Conservation (phyloP, 176 grass and related monocot species). For the Aegilops sharonensis region DNA sequence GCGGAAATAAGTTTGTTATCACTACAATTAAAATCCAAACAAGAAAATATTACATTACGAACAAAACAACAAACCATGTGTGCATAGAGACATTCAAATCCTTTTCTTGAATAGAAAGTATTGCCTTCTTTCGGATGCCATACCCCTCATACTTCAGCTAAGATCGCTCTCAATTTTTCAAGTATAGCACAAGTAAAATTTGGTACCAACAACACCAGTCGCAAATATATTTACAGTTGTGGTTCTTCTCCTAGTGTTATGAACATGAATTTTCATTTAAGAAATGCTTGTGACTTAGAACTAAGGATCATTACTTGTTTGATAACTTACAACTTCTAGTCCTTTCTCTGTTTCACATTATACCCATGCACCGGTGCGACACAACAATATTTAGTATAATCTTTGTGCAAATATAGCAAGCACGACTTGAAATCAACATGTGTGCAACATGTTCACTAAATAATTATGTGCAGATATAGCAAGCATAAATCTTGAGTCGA, state of each 20-base stretch:
- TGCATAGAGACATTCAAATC: not conserved
- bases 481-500: constrained; percentile 1
- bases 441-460: not conserved
- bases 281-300: not conserved
- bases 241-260: not conserved
- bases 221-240: not conserved
- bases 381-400: not conserved
- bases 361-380: not conserved
- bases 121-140: not conserved
- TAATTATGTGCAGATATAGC: not conserved
- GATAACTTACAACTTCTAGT: not conserved
- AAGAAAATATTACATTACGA: not conserved
- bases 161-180: not conserved
- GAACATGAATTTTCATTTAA: not conserved
- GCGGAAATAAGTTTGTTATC: not conserved
- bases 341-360: not conserved
- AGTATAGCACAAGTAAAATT: not conserved
- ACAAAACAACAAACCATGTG: not conserved
- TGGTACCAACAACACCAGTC: not conserved
- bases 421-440: not conserved
- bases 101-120: not conserved
- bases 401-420: not conserved
- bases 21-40: not conserved
- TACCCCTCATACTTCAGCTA: not conserved
- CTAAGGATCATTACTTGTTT: constrained; percentile 5